Percentiles rank a stretch among this genome's conserved stretches.
These are phyloP conservation scores for Fomitopsis pinicola DNA, from an alignment of 1,284 basidiomycete species.

Conservation along the genomic window DNA sequence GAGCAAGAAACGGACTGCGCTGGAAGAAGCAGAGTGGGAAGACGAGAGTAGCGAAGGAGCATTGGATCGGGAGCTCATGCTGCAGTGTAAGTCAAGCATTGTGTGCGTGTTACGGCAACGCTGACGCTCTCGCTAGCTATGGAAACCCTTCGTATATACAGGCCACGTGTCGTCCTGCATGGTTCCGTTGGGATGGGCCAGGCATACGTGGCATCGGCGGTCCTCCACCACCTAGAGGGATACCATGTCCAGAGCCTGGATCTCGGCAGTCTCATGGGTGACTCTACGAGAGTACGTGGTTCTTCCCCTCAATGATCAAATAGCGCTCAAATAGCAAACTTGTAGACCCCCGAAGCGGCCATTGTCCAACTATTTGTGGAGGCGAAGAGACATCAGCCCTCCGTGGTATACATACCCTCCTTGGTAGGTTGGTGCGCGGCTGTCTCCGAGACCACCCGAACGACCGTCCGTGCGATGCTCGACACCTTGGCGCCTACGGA, in stretches of 20 bases:
- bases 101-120: background rate
- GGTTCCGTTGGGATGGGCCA: slow-evolving; percentile 91
- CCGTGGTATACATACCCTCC: slow-evolving; percentile 92
- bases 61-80: slow-evolving; percentile 78
- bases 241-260: slow-evolving; percentile 95
- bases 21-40: slow-evolving; percentile 94
- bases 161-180: slow-evolving; percentile 85
- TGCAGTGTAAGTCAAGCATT: slow-evolving; percentile 63
- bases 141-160: slow-evolving; percentile 87
- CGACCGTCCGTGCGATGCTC: slow-evolving; percentile 87
- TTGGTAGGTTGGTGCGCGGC: slow-evolving; percentile 84
- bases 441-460: slow-evolving; percentile 80
- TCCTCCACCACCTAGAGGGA: slow-evolving; percentile 92
- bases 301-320: background rate
- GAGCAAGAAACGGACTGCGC: slow-evolving; percentile 69
- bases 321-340: background rate
- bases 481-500: slow-evolving; percentile 89
- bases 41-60: slow-evolving; percentile 73
- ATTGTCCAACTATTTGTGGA: slow-evolving; percentile 97
- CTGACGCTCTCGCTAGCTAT: slow-evolving; percentile 55
- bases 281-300: slow-evolving; percentile 75
- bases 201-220: slow-evolving; percentile 83
- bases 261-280: slow-evolving; percentile 84
- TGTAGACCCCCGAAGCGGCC: slow-evolving; percentile 86
- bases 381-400: slow-evolving; percentile 96